phyloP scores from a whole-genome alignment of 345 rosid species.

The Dipteronia dyeriana region DNA sequence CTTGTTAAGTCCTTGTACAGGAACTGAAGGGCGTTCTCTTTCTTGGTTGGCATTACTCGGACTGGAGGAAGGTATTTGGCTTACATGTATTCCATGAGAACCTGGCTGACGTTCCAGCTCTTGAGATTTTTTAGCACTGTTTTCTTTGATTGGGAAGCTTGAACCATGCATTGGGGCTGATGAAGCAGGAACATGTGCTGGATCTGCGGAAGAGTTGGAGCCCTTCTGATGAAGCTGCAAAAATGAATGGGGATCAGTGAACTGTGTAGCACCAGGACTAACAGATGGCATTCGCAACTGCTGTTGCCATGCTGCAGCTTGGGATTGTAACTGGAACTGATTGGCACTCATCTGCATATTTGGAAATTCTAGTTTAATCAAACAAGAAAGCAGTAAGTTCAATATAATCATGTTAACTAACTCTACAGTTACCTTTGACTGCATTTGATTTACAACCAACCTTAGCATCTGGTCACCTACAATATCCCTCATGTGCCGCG shows the following conservation, averaged over 20 bases:
- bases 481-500: slow-evolving; percentile 77
- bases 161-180: slow-evolving; percentile 42
- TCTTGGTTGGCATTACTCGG: slow-evolving; percentile 44
- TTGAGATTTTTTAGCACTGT: slow-evolving; percentile 49
- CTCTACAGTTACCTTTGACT: slow-evolving; percentile 56
- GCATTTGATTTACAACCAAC: slow-evolving; percentile 69
- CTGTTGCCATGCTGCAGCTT: slow-evolving; percentile 46
- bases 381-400: not conserved
- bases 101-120: slow-evolving; percentile 44
- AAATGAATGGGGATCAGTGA: slow-evolving; percentile 41
- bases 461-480: slow-evolving; percentile 92
- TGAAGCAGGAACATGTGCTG: slow-evolving; percentile 36
- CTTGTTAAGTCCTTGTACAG: slow-evolving; percentile 57
- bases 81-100: slow-evolving; percentile 56
- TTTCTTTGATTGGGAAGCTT: slow-evolving; percentile 39
- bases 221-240: slow-evolving; percentile 35
- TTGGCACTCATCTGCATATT: slow-evolving; percentile 50
- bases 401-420: not conserved
- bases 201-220: slow-evolving; percentile 34
- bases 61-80: slow-evolving; percentile 51
- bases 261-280: slow-evolving; percentile 37
- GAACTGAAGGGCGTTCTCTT: slow-evolving; percentile 47
- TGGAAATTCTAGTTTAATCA: slow-evolving; percentile 15
- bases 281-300: slow-evolving; percentile 47
- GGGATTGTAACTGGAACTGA: slow-evolving; percentile 55